Evolutionary conservation across 2,329 filamentous ascomycete genomes (phyloP).

Genomic region (Chaetoscypha palmicola): DNA sequence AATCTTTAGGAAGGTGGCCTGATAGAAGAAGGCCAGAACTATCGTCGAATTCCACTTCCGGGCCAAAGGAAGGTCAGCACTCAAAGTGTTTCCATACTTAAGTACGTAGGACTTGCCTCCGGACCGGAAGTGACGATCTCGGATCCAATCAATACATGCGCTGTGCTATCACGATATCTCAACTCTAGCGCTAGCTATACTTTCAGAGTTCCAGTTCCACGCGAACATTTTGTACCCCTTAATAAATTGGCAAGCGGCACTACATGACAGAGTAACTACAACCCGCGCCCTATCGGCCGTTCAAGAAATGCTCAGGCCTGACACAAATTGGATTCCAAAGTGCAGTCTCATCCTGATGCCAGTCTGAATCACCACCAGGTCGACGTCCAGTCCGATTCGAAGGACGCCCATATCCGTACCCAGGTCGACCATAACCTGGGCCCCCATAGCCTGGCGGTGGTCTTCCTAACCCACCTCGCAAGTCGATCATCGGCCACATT

Average conservation of each 20-base stretch:
- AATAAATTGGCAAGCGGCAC: too few species aligned
- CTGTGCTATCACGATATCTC: too few species aligned
- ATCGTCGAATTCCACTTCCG: background rate
- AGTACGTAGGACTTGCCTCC: too few species aligned
- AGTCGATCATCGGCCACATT: conserved; percentile 40
- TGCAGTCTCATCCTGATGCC: conserved; percentile 17
- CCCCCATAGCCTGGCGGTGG: background rate
- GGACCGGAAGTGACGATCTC: too few species aligned
- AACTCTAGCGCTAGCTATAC: too few species aligned
- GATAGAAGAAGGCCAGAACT: background rate
- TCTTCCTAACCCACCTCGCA: background rate
- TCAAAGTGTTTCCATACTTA: too few species aligned
- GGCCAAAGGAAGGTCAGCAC: background rate
- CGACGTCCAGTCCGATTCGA: conserved; percentile 7
- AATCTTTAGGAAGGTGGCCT: background rate
- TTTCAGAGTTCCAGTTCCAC: too few species aligned
- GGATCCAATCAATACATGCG: too few species aligned
- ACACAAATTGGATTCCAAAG: conserved; percentile 27
- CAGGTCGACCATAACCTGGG: conserved; percentile 8
- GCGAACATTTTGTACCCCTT: too few species aligned
- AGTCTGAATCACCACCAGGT: conserved; percentile 8
- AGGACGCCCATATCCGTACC: conserved; percentile 6
- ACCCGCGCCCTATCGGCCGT: background rate
- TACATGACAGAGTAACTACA: too few species aligned
- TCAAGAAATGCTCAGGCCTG: conserved; percentile 19